Percentiles rank a stretch among this genome's conserved stretches.
Conservation (phyloP, 1,139 yeast species). For the Debaryomyces sp. region DNA sequence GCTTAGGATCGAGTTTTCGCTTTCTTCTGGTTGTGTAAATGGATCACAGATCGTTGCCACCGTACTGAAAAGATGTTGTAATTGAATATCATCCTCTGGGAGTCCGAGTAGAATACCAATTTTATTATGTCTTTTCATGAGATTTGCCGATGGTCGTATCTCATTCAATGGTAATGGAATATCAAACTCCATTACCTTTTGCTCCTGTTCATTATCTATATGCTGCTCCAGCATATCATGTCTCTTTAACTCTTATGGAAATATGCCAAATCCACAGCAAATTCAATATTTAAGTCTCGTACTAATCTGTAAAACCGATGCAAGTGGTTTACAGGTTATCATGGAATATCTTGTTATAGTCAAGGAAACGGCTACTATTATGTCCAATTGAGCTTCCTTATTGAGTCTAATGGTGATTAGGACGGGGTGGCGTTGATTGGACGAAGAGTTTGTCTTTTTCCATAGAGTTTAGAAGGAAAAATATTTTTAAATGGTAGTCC, state of each 20-base stretch:
- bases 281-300: background rate
- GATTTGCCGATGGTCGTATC: constrained; percentile 16
- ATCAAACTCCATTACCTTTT: constrained; percentile 27
- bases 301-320: constrained; percentile 4
- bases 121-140: constrained; percentile 24
- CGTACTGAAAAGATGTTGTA: constrained; percentile 26
- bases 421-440: too few species aligned
- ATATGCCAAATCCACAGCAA: background rate
- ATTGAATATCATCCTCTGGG: constrained; percentile 20
- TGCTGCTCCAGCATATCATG: constrained; percentile 30
- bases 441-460: background rate
- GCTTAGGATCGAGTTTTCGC: constrained; percentile 54
- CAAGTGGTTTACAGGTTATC: background rate
- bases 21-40: constrained; percentile 67
- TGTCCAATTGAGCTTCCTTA: background rate
- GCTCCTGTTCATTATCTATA: constrained; percentile 22
- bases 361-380: background rate
- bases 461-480: background rate
- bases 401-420: background rate
- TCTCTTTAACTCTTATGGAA: constrained; percentile 8
- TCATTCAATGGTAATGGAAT: constrained; percentile 25
- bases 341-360: background rate
- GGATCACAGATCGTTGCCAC: constrained; percentile 62
- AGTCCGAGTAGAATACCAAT: constrained; percentile 22
- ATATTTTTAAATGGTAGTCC: background rate